phyloP scores from a whole-genome alignment of 1,284 basidiomycete species.

The Boletus smithii region DNA sequence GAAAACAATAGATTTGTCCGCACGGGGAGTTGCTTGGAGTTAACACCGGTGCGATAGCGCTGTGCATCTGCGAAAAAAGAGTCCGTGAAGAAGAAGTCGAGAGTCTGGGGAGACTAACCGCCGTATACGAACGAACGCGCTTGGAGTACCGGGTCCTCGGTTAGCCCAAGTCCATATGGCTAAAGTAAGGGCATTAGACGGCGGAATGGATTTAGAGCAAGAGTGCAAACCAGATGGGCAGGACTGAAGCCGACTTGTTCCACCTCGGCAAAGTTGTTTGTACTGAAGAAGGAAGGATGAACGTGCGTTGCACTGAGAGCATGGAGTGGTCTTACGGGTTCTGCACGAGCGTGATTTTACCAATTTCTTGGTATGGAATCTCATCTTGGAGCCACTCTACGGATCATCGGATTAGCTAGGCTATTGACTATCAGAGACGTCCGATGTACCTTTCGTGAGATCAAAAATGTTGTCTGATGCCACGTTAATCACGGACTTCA shows the following conservation, averaged over 20 bases:
- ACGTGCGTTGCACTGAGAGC: too few relatives aligned
- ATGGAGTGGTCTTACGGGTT: constrained; percentile 31
- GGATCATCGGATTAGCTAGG: background rate
- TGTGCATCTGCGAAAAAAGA: constrained; percentile 18
- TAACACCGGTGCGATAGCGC: constrained; percentile 20
- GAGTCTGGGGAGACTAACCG: constrained; percentile 3
- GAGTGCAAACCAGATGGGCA: constrained; percentile 15
- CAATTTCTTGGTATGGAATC: constrained; percentile 38
- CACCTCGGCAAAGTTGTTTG: constrained; percentile 25
- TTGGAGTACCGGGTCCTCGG: constrained; percentile 9
- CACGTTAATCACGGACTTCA: background rate
- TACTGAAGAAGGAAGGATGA: constrained; percentile 2
- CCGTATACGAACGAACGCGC: background rate
- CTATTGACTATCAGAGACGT: background rate
- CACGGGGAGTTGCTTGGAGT: constrained; percentile 21
- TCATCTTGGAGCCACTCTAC: constrained; percentile 33
- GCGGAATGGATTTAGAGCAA: background rate
- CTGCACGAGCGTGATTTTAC: constrained; percentile 35
- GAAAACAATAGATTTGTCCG: background rate
- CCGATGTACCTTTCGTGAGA: constrained; percentile 34
- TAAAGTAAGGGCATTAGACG: background rate
- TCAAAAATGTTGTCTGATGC: constrained; percentile 37
- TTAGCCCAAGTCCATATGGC: constrained; percentile 33
- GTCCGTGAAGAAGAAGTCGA: background rate
- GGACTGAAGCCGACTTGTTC: constrained; percentile 25